A percentile compares a stretch with the other conserved stretches of the same genome.
Evolutionary conservation across 805 yeast genomes (phyloP).

Genomic region (Teunomyces gatunensis): DNA sequence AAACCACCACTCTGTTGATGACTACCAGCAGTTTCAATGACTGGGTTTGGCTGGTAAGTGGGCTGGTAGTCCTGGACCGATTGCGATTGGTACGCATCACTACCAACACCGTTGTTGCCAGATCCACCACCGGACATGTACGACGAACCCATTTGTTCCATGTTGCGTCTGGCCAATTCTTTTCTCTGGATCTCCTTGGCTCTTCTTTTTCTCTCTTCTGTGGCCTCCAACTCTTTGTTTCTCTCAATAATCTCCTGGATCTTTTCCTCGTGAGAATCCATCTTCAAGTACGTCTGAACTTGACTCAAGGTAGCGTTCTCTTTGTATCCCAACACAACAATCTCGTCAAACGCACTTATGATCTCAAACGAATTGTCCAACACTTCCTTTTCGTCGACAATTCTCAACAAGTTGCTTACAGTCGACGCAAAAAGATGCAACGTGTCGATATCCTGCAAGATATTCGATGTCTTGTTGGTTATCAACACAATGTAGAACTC

Average conservation of each 20-base stretch:
- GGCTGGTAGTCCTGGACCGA: conserved; percentile 25
- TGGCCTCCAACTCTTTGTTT: conserved; percentile 95
- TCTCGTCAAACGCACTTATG: conserved; percentile 90
- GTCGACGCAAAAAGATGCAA: conserved; percentile 81
- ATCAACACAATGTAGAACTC: conserved; percentile 87
- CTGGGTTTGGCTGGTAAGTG: conserved; percentile 27
- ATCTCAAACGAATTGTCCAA: conserved; percentile 84
- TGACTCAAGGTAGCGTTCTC: conserved; percentile 82
- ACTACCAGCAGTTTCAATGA: conserved; percentile 19
- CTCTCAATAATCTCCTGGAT: conserved; percentile 97
- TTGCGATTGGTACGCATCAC: conserved; percentile 14
- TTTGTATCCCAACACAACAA: conserved; percentile 82
- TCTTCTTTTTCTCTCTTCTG: conserved; percentile 93
- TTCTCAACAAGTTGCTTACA: conserved; percentile 68
- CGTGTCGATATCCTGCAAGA: conserved; percentile 91
- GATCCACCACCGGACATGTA: conserved; percentile 10
- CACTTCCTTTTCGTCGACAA: conserved; percentile 78
- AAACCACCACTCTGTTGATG: conserved; percentile 10
- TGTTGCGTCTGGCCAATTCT: conserved; percentile 64
- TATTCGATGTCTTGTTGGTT: conserved; percentile 88
- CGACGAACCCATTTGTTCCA: conserved; percentile 44
- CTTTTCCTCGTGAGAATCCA: conserved; percentile 98
- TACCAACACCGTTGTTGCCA: conserved; percentile 19
- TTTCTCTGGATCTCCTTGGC: conserved; percentile 87
- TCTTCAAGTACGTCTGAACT: conserved; percentile 84